Percentiles rank a stretch among this genome's conserved stretches.
Conservation (phyloP, 2,329 filamentous ascomycete genomes). For the Leptographium flavum region DNA sequence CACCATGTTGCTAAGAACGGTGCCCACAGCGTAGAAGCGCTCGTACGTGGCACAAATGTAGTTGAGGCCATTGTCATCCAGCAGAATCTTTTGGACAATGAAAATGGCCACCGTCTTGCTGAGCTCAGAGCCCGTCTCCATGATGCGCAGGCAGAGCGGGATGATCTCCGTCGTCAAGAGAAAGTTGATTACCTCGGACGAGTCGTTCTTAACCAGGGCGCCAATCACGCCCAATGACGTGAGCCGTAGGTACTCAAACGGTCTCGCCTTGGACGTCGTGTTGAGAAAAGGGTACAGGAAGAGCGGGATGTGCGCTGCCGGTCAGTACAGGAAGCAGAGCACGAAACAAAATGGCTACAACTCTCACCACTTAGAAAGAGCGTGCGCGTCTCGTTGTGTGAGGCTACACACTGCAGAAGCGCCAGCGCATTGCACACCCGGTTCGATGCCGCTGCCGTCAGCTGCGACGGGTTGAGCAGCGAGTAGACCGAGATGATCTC, state of each 20-base stretch:
- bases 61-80: conserved; percentile 91
- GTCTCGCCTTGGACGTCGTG: conserved; percentile 93
- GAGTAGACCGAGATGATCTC: conserved; percentile 99
- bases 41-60: conserved; percentile 99
- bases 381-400: conserved; percentile 88
- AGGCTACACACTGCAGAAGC: conserved; percentile 90
- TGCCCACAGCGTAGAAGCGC: conserved; percentile 94
- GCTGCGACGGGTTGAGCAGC: conserved; percentile 86
- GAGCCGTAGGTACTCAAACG: conserved; percentile 92
- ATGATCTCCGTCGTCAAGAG: conserved; percentile 97
- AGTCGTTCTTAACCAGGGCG: conserved; percentile 96
- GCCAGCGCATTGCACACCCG: conserved; percentile 94
- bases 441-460: conserved; percentile 95
- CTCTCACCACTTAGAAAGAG: conserved; percentile 78
- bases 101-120: conserved; percentile 99
- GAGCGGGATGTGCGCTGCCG: conserved; percentile 80
- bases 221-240: conserved; percentile 95
- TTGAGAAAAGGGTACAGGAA: conserved; percentile 98
- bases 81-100: conserved; percentile 96
- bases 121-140: conserved; percentile 96
- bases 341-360: not conserved
- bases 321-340: not conserved
- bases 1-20: conserved; percentile 97
- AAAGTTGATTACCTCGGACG: conserved; percentile 97
- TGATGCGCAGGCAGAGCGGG: conserved; percentile 89